Evolutionary conservation across 2,329 filamentous ascomycete genomes (phyloP), one percentile per base, ranked within the genome.

Genomic region (Penicillium sp.): DNA sequence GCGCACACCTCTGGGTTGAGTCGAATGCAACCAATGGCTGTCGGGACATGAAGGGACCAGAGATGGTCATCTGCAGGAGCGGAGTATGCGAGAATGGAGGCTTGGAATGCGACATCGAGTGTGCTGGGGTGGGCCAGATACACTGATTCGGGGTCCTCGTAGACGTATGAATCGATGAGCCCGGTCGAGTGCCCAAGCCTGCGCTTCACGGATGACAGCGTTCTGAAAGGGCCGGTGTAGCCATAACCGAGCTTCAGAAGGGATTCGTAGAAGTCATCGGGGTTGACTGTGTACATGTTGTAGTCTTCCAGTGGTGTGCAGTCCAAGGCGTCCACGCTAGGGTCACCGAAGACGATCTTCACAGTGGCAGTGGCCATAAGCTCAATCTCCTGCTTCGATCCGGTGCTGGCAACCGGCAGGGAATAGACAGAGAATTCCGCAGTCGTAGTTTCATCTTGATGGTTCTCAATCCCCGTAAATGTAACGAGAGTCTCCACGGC

Each of bases 91-190:
- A 39, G 34, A 7, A 53, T 30, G 14, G 36, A n/a, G 3, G 41
- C 36, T 28, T 56, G 54, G 20, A 58, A 39, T 4, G 45, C 39
- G 3, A 41, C 35, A 38, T 58, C 55, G 11, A 58, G 41, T 36
- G 48, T 45, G 3, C 32, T 41, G 2, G 55, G 54, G 37, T 57
- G 52, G n/a, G 1, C n/a, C 1, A n/a, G n/a, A n/a, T n/a, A n/a
- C 13, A 57, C 14, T 4, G 35, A 29, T 2, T 35, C 34, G 15
- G 30, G 15, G 9, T 43, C 45, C 19, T 19, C 15, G 15, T 33
- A 43, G 33, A 23, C n/a, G 18, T 16, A 36, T 16, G 23, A 10
- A 7, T 19, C n/a, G 17, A 38, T 33, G 23, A 38, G 17, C 13
- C n/a, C 37, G 13, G 35, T 21, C 11, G 34, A 20, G 5, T 19